Conservation (phyloP, 768 basidiomycete species). For the Candolleomyces aberdarensis region DNA sequence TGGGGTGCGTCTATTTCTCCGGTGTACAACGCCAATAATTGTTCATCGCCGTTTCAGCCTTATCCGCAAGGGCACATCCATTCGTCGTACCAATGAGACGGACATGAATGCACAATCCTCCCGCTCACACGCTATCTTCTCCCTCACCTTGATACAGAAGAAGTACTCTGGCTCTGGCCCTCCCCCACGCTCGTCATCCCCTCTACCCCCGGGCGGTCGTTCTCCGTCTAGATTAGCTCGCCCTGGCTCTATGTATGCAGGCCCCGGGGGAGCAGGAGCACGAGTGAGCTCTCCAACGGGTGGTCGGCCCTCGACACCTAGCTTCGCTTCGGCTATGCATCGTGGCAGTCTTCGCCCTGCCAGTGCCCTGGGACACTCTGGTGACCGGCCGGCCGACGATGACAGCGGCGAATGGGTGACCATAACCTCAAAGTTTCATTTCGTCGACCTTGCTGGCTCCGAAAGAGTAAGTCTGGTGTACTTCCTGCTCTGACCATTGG, state of each 20-base stretch:
- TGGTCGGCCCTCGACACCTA: conserved; percentile 76
- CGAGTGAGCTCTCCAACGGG: conserved; percentile 69
- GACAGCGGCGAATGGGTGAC: conserved; percentile 89
- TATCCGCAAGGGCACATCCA: conserved; percentile 84
- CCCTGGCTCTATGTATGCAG: conserved; percentile 73
- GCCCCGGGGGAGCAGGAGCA: conserved; percentile 37
- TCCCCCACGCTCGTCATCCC: conserved; percentile 75
- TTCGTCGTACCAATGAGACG: conserved; percentile 93
- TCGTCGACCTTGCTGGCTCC: conserved; percentile 96
- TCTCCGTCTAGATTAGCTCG: conserved; percentile 77
- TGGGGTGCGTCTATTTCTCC: conserved; percentile 62
- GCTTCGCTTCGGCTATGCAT: conserved; percentile 72
- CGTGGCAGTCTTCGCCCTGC: conserved; percentile 70
- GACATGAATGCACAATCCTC: conserved; percentile 99
- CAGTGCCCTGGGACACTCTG: conserved; percentile 74
- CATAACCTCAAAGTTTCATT: conserved; percentile 94
- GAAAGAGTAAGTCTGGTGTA: conserved; percentile 65
- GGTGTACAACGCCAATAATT: conserved; percentile 1
- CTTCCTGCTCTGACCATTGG: conserved; percentile 2
- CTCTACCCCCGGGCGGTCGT: conserved; percentile 68
- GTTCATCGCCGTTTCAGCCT: conserved; percentile 45
- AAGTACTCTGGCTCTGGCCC: conserved; percentile 70
- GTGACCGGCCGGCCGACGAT: conserved; percentile 39
- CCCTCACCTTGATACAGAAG: conserved; percentile 89
- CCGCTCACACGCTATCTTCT: conserved; percentile 98